Evolutionary conservation across 106 monocot genomes (phyloP).

Genomic region (Xerophyta viscosa): DNA sequence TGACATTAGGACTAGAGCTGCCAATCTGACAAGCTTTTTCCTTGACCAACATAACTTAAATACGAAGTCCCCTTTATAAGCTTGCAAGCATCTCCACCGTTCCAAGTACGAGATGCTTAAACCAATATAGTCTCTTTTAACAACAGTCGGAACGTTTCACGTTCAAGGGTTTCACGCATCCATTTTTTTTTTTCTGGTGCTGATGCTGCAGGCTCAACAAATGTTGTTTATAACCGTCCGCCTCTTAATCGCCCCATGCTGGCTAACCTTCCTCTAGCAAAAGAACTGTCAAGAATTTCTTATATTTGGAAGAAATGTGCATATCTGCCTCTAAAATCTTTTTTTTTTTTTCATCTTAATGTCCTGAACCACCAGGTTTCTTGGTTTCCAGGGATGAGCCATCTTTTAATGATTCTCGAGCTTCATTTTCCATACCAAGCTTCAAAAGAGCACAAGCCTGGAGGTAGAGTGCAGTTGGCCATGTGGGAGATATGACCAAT

Average conservation of each 20-base stretch:
- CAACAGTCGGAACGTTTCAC: too few species aligned
- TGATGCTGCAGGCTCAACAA: not conserved
- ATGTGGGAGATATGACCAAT: constrained; percentile 81
- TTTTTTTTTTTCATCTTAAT: not conserved
- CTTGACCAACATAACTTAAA: not conserved
- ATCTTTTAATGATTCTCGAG: constrained; percentile 77
- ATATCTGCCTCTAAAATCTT: not conserved
- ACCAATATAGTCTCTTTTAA: not conserved
- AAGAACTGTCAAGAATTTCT: too few species aligned
- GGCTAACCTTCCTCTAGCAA: not conserved
- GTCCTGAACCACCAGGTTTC: constrained; percentile 14
- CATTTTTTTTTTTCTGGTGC: not conserved
- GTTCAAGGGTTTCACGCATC: too few species aligned
- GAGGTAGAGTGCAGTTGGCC: constrained; percentile 87
- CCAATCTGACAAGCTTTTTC: not conserved
- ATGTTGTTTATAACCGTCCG: not conserved
- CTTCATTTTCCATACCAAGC: constrained; percentile 76
- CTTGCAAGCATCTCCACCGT: constrained; percentile 1
- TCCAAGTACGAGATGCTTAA: constrained; percentile 1
- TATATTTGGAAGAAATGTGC: not conserved
- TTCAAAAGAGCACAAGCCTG: constrained; percentile 74
- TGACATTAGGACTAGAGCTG: not conserved
- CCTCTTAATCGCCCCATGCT: not conserved
- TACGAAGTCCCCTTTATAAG: not conserved
- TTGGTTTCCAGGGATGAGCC: constrained; percentile 61